Conservation (phyloP, 768 basidiomycete species). For the Stropharia rugosoannulata region DNA sequence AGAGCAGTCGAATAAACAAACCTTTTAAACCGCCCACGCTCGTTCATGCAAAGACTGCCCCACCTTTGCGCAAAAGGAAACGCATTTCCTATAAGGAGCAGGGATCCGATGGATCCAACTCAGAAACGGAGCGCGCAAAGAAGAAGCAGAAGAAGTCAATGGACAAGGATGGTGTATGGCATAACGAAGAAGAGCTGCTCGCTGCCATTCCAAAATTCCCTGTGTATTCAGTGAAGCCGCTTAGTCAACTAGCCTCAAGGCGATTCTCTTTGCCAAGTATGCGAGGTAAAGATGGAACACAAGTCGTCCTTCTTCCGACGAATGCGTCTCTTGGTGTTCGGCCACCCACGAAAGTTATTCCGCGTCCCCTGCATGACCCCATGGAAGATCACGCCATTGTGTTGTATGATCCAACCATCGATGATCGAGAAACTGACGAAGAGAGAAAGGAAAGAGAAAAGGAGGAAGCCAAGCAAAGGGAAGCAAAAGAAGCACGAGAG, state of each 20-base stretch:
- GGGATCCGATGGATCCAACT: conserved; percentile 54
- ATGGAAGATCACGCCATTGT: conserved; percentile 99
- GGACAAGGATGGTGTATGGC: conserved; percentile 49
- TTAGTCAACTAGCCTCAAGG: conserved; percentile 51
- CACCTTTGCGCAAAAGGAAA: conserved; percentile 81
- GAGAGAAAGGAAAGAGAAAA: conserved; percentile 74
- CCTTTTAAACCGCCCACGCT: conserved; percentile 34
- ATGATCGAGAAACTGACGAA: conserved; percentile 88
- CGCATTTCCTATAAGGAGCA: conserved; percentile 84
- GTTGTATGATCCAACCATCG: conserved; percentile 93
- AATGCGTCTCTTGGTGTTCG: conserved; percentile 84
- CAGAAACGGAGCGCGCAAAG: conserved; percentile 49
- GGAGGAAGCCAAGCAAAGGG: conserved; percentile 66
- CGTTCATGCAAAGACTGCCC: conserved; percentile 70
- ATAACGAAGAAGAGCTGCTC: conserved; percentile 62
- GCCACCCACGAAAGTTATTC: conserved; percentile 75
- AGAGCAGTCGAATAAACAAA: conserved; percentile 64
- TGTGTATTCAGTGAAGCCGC: conserved; percentile 79
- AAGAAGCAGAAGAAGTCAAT: conserved; percentile 70
- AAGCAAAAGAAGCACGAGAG: conserved; percentile 61
- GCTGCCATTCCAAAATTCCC: conserved; percentile 71
- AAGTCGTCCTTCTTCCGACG: conserved; percentile 54
- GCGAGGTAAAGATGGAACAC: conserved; percentile 66
- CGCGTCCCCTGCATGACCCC: conserved; percentile 93
- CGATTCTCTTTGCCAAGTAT: conserved; percentile 86